phyloP scores from a whole-genome alignment of 768 basidiomycete species.

The Kondoa malvinella region DNA sequence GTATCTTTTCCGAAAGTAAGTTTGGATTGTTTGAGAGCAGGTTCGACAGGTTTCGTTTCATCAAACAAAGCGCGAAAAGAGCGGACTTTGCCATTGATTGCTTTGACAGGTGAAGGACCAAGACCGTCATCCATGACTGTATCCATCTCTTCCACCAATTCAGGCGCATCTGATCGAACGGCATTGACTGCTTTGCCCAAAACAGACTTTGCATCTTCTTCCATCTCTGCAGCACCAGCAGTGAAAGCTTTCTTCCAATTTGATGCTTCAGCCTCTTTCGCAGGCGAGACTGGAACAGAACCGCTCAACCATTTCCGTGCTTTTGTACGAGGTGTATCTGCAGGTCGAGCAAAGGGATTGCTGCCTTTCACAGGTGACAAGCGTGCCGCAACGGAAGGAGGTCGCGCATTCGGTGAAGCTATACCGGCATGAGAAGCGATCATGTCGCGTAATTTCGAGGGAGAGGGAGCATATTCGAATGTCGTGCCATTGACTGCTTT shows the following conservation, averaged over 20 bases:
- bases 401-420: constrained; percentile 19
- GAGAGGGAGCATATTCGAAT: constrained; percentile 25
- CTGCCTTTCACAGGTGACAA: background rate
- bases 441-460: constrained; percentile 23
- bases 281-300: background rate
- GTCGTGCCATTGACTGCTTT: constrained; percentile 1
- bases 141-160: background rate
- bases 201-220: background rate
- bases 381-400: background rate
- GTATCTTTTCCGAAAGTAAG: constrained; percentile 4
- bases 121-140: background rate
- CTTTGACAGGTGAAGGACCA: constrained; percentile 1
- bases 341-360: background rate
- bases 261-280: background rate
- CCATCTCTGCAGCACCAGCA: background rate
- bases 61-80: constrained; percentile 1
- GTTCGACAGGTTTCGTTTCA: background rate
- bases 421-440: constrained; percentile 22
- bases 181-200: background rate
- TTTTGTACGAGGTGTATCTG: constrained; percentile 17
- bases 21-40: background rate
- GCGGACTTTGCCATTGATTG: constrained; percentile 6
- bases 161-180: background rate
- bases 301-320: constrained; percentile 16
- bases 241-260: background rate